Evolutionary conservation across 306 rosid genomes (phyloP).

Genomic region (Prosopis cineraria): DNA sequence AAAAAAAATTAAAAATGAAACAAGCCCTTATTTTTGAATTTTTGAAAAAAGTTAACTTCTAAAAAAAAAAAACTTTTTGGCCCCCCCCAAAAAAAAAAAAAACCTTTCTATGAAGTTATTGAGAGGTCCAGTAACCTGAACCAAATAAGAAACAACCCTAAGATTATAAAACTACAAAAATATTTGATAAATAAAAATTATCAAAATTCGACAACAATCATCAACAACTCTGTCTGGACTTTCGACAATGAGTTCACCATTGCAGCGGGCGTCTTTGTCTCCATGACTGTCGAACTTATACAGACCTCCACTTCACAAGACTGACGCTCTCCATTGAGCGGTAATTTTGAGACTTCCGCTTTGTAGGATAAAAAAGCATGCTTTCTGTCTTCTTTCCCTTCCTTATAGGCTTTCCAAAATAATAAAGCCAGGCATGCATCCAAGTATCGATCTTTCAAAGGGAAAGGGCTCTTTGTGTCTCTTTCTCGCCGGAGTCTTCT

Average conservation of each 20-base stretch:
- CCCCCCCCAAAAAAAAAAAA: too few relatives aligned
- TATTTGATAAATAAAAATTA: too few relatives aligned
- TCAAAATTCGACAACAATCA: too few relatives aligned
- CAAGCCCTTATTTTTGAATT: too few relatives aligned
- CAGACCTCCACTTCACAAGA: not conserved
- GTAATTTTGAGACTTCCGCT: not conserved
- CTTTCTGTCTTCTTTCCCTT: not conserved
- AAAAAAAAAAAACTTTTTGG: too few relatives aligned
- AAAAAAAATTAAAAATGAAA: too few relatives aligned
- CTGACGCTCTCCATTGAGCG: not conserved
- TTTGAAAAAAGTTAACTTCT: too few relatives aligned
- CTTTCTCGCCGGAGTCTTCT: not conserved
- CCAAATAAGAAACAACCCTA: not conserved
- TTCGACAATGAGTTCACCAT: not conserved
- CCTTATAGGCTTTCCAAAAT: not conserved
- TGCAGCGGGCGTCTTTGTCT: not conserved
- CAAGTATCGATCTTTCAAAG: not conserved
- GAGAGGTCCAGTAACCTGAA: not conserved
- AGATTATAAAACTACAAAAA: not conserved
- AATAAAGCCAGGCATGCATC: not conserved
- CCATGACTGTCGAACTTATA: not conserved
- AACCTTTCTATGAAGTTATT: not conserved
- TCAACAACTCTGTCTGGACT: not conserved
- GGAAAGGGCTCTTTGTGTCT: not conserved
- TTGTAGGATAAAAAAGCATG: not conserved